Conservation (phyloP, 805 yeast species). For the Wickerhamomyces sydowiorum region DNA sequence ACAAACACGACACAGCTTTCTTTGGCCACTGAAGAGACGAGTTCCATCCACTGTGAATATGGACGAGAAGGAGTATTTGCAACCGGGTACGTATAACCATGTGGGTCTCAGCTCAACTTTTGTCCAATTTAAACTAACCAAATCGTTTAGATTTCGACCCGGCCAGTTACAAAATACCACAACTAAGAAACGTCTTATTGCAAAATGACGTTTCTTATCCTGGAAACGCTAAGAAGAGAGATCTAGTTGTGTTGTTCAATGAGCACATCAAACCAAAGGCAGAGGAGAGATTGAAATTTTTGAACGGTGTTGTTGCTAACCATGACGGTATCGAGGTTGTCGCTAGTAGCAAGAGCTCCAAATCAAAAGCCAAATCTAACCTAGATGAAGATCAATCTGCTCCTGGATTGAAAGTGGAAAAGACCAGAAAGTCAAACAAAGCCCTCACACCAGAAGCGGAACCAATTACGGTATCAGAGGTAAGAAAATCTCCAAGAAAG, state of each 20-base stretch:
- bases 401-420: slow-evolving; percentile 4
- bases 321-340: slow-evolving; percentile 37
- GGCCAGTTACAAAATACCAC: slow-evolving; percentile 55
- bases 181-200: slow-evolving; percentile 59
- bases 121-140: neutral
- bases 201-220: slow-evolving; percentile 59
- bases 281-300: slow-evolving; percentile 29
- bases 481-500: slow-evolving; percentile 14
- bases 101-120: no score
- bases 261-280: slow-evolving; percentile 46
- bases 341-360: slow-evolving; percentile 7
- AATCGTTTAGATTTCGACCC: slow-evolving; percentile 61
- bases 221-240: slow-evolving; percentile 61
- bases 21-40: no score
- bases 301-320: slow-evolving; percentile 26
- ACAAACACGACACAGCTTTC: no score
- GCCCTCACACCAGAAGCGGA: slow-evolving; percentile 1
- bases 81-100: slow-evolving; percentile 24
- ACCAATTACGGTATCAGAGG: slow-evolving; percentile 1
- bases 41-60: no score
- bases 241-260: slow-evolving; percentile 56
- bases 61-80: slow-evolving; percentile 31
- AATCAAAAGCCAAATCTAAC: neutral
- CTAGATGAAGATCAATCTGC: slow-evolving; percentile 4
- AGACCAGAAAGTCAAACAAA: slow-evolving; percentile 4